Evolutionary conservation across 768 basidiomycete genomes (phyloP).

Genomic region (Paxillus ammoniavirescens): DNA sequence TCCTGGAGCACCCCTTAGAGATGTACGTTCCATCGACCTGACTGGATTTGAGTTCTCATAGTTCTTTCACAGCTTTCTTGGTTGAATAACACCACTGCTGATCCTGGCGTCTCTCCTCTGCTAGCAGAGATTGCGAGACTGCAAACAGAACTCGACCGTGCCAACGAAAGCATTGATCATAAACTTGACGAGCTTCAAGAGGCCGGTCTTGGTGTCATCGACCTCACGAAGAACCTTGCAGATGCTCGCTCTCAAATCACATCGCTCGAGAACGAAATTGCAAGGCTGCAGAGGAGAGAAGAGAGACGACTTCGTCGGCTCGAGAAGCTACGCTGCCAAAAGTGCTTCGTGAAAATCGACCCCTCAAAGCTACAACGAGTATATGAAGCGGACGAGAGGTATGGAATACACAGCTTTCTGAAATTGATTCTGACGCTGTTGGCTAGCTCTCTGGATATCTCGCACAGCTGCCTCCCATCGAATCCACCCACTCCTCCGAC

Average conservation of each 20-base stretch:
- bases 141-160: conserved; percentile 71
- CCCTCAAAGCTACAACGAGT: conserved; percentile 40
- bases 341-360: conserved; percentile 66
- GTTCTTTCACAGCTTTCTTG: conserved; percentile 57
- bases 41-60: conserved; percentile 6
- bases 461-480: conserved; percentile 42
- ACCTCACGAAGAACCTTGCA: conserved; percentile 66
- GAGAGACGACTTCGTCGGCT: conserved; percentile 65
- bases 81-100: conserved; percentile 60
- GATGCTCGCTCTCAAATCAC: conserved; percentile 62
- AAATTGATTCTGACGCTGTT: conserved; percentile 6
- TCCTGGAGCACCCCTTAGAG: conserved; percentile 74
- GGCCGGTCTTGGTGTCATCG: conserved; percentile 72
- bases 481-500: conserved; percentile 71
- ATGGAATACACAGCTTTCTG: conserved; percentile 1
- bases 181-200: conserved; percentile 86
- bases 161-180: conserved; percentile 85
- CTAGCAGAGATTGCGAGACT: conserved; percentile 72
- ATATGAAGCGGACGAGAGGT: conserved; percentile 64
- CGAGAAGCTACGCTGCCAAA: conserved; percentile 62
- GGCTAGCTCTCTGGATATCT: conserved; percentile 53
- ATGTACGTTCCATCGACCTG: conserved; percentile 46
- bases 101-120: conserved; percentile 58
- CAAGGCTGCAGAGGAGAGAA: conserved; percentile 62
- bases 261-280: conserved; percentile 65